These are phyloP conservation scores for Coemansia sp. DNA, from an alignment of 192 early-diverging fungal species.

Conservation along the genomic window DNA sequence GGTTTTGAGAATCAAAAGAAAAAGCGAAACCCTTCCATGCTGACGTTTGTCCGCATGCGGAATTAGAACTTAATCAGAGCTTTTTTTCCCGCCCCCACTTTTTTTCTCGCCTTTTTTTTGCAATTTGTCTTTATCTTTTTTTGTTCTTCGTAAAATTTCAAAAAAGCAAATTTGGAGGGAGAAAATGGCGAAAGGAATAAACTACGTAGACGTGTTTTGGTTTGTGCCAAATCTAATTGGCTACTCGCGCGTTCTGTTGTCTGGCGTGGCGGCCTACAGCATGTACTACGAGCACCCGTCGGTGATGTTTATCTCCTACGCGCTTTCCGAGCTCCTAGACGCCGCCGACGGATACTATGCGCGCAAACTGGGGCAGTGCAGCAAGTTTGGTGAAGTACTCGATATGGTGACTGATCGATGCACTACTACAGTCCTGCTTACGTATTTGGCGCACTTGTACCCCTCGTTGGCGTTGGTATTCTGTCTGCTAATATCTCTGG, in stretches of 20 bases:
- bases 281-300: constrained; percentile 73
- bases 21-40: constrained; percentile 6
- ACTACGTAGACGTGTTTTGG: constrained; percentile 41
- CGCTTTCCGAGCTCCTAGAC: constrained; percentile 89
- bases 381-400: constrained; percentile 93
- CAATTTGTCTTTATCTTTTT: neutral
- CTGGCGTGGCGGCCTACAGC: constrained; percentile 70
- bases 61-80: neutral
- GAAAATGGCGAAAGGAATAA: constrained; percentile 31
- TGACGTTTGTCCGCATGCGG: neutral
- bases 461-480: constrained; percentile 75
- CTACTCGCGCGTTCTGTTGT: constrained; percentile 84
- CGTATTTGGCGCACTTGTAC: constrained; percentile 76
- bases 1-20: neutral
- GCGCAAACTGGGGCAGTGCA: constrained; percentile 92
- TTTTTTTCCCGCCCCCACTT: neutral
- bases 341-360: constrained; percentile 95
- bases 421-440: constrained; percentile 91
- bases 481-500: constrained; percentile 89
- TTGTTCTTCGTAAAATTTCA: constrained; percentile 61
- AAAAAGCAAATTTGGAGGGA: constrained; percentile 63
- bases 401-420: constrained; percentile 99
- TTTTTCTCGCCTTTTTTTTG: neutral
- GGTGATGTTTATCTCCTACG: constrained; percentile 78
- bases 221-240: constrained; percentile 62